These are phyloP conservation scores for Lolium rigidum DNA, from an alignment of 176 grass and related monocot genomes.

Conservation along the genomic window DNA sequence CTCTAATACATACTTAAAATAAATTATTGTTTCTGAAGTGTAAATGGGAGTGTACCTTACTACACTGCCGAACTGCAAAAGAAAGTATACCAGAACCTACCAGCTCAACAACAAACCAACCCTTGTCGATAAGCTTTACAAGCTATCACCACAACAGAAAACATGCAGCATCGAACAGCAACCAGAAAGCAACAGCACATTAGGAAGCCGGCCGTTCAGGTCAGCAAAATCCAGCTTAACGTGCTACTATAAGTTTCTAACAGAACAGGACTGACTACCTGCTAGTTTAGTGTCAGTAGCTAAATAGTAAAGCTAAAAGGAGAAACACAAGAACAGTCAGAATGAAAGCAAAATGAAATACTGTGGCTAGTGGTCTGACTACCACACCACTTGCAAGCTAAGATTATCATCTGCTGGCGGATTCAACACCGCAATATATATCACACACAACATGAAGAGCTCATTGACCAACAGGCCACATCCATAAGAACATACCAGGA, in stretches of 20 bases:
- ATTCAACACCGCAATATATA: background rate
- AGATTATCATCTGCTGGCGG: background rate
- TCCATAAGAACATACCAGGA: background rate
- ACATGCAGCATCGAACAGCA: background rate
- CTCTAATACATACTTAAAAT: background rate
- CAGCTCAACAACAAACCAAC: constrained; percentile 20
- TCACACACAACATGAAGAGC: background rate
- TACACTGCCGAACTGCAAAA: background rate
- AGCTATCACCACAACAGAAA: constrained; percentile 28
- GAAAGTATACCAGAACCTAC: background rate
- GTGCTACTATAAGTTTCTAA: background rate
- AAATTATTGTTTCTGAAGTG: background rate
- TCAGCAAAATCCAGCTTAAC: constrained; percentile 7
- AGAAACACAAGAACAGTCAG: background rate
- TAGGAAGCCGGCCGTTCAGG: constrained; percentile 10
- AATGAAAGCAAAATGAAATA: background rate
- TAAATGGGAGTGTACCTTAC: background rate
- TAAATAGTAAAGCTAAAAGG: constrained; percentile 29
- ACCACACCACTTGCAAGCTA: background rate
- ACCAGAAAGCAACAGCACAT: constrained; percentile 6
- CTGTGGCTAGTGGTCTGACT: background rate
- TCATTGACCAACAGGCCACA: background rate
- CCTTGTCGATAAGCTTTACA: constrained; percentile 22
- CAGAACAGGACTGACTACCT: constrained; percentile 8
- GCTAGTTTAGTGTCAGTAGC: background rate